Evolutionary conservation across 768 basidiomycete genomes (phyloP), one percentile per base, ranked within the genome.

Genomic region (Auriscalpium microsporum): DNA sequence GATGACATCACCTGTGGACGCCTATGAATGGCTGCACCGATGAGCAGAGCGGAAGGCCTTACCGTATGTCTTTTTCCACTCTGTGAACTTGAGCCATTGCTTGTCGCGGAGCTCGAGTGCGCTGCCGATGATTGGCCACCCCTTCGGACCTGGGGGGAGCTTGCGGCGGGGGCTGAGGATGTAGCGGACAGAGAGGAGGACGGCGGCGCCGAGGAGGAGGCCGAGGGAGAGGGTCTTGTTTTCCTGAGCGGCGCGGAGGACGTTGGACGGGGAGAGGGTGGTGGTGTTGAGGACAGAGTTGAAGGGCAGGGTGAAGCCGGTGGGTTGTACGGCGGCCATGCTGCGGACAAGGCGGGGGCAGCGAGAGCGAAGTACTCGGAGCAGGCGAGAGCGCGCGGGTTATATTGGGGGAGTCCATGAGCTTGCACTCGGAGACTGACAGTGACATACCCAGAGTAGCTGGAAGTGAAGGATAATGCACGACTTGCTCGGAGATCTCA

Each of bases 141-240:
- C 40, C 13, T 13, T 14, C 14, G 40, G 40, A 3, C 40, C 40
- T 14, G 40, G 40, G 4, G 40, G 40, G 17, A 42, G 40, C 40
- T 42, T 42, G 40, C 40, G 40, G 17, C 17, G 17, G 14, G 40
- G 40, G 40, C 40, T 42, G 14, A 42, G 17, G 40, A 42, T 13
- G 4, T 17, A 42, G 40, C 40, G 40, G 13, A 42, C 40, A 42
- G 17, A 2, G 40, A 42, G 17, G 17, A 42, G 40, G 17, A 42
- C 40, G 40, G 40, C 13, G 4, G 17, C 14, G 11, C 56, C 56
- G 10, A 53, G 38, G 36, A 57, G 11, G 45, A 57, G 38, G 21
- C 58, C 56, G n/a, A 58, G 44, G 5, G 52, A 59, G 10, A 57
- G 51, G 8, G 47, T 42, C 36, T 28, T 57, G 44, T 57, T 57